These are phyloP conservation scores for Furcasterigmium furcatum DNA, from an alignment of 2,329 filamentous ascomycete genomes.

Conservation along the genomic window DNA sequence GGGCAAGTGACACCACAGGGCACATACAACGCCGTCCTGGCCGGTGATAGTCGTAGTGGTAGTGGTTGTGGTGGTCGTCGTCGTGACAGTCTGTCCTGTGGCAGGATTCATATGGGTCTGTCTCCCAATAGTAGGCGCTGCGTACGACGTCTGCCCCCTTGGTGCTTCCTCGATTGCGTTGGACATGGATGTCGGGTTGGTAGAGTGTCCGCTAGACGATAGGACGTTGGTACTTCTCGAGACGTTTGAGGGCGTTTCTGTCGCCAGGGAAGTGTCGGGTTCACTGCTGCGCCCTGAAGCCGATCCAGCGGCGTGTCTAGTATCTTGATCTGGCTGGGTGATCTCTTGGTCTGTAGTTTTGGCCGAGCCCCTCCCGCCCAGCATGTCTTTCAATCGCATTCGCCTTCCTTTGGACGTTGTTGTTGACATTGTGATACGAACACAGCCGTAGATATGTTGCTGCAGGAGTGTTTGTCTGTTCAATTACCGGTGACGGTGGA, in stretches of 20 bases:
- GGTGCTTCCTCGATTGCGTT: not conserved
- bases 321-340: not conserved
- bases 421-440: not conserved
- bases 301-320: not conserved
- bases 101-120: constrained; percentile 9
- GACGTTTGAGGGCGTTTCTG: constrained; percentile 3
- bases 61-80: constrained; percentile 10
- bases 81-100: constrained; percentile 12
- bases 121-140: constrained; percentile 9
- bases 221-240: constrained; percentile 5
- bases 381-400: not conserved
- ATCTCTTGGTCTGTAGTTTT: not conserved
- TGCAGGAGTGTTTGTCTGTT: not conserved
- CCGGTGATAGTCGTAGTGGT: constrained; percentile 12
- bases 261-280: constrained; percentile 5
- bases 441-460: not conserved
- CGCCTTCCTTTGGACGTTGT: not conserved
- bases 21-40: constrained; percentile 5
- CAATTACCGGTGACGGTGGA: not conserved
- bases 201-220: not conserved
- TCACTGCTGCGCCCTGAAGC: constrained; percentile 6
- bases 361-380: constrained; percentile 1
- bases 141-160: constrained; percentile 7
- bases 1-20: constrained; percentile 2
- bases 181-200: constrained; percentile 1